A percentile compares a stretch with the other conserved stretches of the same genome.
Conservation (phyloP, 345 rosid species). For the Euclidium syriacum region DNA sequence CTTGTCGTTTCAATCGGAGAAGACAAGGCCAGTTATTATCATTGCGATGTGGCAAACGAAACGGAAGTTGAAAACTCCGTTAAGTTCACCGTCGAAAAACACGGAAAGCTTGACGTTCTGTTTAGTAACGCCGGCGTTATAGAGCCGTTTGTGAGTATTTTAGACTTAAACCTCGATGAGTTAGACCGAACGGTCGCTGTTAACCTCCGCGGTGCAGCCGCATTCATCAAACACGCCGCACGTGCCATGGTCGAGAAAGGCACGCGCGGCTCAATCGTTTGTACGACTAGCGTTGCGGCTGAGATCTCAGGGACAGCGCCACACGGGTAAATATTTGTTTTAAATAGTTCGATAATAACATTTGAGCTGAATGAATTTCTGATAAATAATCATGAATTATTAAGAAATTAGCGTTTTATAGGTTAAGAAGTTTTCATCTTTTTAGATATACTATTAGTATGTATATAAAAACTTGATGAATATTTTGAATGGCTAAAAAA, state of each 20-base stretch:
- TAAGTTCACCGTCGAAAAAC: conserved; percentile 38
- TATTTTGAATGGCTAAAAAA: too few relatives aligned
- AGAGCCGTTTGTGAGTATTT: conserved; percentile 49
- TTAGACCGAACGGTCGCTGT: conserved; percentile 56
- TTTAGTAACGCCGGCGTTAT: conserved; percentile 85
- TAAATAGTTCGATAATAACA: too few relatives aligned
- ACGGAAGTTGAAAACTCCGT: conserved; percentile 64
- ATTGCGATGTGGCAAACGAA: conserved; percentile 81
- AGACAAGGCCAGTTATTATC: conserved; percentile 45
- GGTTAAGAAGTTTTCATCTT: too few relatives aligned
- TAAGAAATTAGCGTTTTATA: too few relatives aligned
- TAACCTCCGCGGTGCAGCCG: conserved; percentile 76
- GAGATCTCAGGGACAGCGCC: conserved; percentile 64
- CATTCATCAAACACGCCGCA: conserved; percentile 73
- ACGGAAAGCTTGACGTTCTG: conserved; percentile 64
- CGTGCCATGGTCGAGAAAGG: conserved; percentile 66
- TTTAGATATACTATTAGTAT: too few relatives aligned
- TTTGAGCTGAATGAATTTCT: too few relatives aligned
- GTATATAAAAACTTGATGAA: too few relatives aligned
- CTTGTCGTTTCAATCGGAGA: conserved; percentile 40
- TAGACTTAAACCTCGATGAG: conserved; percentile 48
- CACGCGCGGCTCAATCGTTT: conserved; percentile 72
- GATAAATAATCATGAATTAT: too few relatives aligned
- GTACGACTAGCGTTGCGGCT: conserved; percentile 66
- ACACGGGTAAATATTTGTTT: conserved; percentile 32